Evolutionary conservation across 768 basidiomycete species (phyloP).

Genomic region (Lepiota venenata): DNA sequence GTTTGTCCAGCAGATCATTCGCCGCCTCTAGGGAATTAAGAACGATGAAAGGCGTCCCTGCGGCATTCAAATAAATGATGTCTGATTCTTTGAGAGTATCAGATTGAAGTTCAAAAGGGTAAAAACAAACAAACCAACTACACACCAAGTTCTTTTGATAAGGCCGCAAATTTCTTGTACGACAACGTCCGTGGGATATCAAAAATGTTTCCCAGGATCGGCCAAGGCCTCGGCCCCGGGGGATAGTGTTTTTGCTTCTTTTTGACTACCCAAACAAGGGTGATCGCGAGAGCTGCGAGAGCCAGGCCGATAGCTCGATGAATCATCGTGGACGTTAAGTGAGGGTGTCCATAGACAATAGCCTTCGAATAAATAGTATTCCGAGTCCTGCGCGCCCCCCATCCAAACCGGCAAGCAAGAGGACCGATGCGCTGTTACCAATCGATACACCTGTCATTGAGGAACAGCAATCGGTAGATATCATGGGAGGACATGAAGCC

Average conservation of each 20-base stretch:
- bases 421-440: no score
- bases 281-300: neutral
- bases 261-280: neutral
- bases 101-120: no score
- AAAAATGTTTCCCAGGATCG: constrained; percentile 40
- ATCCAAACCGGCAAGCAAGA: no score
- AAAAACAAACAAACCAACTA: neutral
- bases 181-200: constrained; percentile 33
- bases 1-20: constrained; percentile 19
- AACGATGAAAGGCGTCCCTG: constrained; percentile 17
- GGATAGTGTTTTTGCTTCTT: constrained; percentile 18
- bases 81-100: constrained; percentile 16
- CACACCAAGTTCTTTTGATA: neutral
- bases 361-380: no score
- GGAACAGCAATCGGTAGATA: no score
- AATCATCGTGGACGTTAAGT: no score
- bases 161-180: neutral
- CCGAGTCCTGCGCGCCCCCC: no score
- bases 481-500: no score
- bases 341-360: no score
- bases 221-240: constrained; percentile 35
- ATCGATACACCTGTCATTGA: no score
- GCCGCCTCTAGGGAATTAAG: constrained; percentile 19
- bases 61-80: constrained; percentile 19
- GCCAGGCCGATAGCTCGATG: no score